These are phyloP conservation scores for Backusella morwellensis DNA, from an alignment of 192 early-diverging fungal genomes.

Conservation along the genomic window DNA sequence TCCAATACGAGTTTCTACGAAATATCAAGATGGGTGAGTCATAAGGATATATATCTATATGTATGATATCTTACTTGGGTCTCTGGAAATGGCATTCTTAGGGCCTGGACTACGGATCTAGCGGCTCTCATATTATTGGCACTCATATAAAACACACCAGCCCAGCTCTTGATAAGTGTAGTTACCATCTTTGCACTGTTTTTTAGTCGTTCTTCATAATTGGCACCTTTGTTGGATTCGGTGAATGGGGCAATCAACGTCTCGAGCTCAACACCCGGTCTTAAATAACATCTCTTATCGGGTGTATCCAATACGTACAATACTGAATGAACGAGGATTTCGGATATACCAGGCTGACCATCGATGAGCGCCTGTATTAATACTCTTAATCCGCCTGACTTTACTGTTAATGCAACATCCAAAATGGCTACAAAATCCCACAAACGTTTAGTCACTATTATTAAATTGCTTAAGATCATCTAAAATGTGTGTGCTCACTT, in stretches of 20 bases:
- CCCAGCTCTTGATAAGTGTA: constrained; percentile 73
- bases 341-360: constrained; percentile 54
- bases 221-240: constrained; percentile 63
- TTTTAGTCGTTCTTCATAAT: constrained; percentile 64
- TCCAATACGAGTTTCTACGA: constrained; percentile 73
- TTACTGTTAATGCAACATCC: constrained; percentile 46
- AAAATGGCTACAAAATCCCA: constrained; percentile 23
- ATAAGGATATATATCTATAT: neutral
- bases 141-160: constrained; percentile 76
- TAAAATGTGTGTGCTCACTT: constrained; percentile 40
- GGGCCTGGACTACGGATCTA: constrained; percentile 65
- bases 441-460: neutral
- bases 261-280: constrained; percentile 81
- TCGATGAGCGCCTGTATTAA: constrained; percentile 68
- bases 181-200: constrained; percentile 61
- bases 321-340: constrained; percentile 60
- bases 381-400: constrained; percentile 66
- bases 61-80: constrained; percentile 48
- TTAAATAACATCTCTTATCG: constrained; percentile 56
- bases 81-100: constrained; percentile 67
- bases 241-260: constrained; percentile 79
- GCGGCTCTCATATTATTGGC: constrained; percentile 69
- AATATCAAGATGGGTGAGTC: neutral
- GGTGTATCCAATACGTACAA: constrained; percentile 74
- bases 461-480: neutral